Conservation (phyloP, 139 green algal species). For the Chlamydomonas sp. region DNA sequence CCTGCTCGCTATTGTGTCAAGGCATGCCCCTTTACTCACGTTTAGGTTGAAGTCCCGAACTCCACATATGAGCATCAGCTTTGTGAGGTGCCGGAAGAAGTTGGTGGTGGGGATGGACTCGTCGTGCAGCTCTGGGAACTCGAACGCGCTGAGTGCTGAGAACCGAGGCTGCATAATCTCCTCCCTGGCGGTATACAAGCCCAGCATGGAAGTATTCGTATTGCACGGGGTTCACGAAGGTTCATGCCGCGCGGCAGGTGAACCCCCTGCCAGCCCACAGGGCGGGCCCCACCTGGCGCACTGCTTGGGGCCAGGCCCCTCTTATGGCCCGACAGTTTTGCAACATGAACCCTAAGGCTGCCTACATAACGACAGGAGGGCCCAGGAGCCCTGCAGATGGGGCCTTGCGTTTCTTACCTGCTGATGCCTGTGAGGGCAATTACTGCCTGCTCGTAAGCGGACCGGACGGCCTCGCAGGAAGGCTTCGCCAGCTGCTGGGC, state of each 20-base stretch:
- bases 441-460: slow-evolving; percentile 83
- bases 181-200: slow-evolving; percentile 65
- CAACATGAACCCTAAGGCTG: too few relatives aligned
- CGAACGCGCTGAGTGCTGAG: slow-evolving; percentile 81
- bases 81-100: slow-evolving; percentile 73
- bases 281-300: too few relatives aligned
- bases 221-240: not conserved
- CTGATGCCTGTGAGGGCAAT: slow-evolving; percentile 78
- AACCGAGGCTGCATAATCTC: slow-evolving; percentile 92
- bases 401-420: slow-evolving; percentile 53
- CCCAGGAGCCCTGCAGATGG: not conserved
- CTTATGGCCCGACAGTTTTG: too few relatives aligned
- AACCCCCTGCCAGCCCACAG: not conserved
- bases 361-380: not conserved
- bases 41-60: slow-evolving; percentile 89
- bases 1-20: not conserved
- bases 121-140: slow-evolving; percentile 96
- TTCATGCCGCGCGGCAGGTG: not conserved
- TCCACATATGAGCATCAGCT: slow-evolving; percentile 80
- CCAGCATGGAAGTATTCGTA: not conserved
- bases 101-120: slow-evolving; percentile 86
- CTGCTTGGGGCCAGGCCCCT: too few relatives aligned
- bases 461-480: slow-evolving; percentile 77
- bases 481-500: slow-evolving; percentile 79
- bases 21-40: slow-evolving; percentile 18